Evolutionary conservation across 495 filamentous ascomycete species (phyloP).

Genomic region (Penicillium fimorum): DNA sequence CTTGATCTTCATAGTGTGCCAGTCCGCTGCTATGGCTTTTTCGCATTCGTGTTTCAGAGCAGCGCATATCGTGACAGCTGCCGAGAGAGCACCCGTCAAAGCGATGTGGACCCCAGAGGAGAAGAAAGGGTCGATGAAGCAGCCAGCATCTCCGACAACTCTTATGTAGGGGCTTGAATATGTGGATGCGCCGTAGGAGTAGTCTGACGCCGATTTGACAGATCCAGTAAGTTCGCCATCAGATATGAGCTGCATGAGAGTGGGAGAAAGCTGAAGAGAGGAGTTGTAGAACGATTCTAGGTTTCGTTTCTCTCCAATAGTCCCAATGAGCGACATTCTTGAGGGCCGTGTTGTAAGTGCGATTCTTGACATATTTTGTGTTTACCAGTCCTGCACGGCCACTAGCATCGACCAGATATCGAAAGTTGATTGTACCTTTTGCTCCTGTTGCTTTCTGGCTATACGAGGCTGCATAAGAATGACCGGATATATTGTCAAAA

Average conservation of each 20-base stretch:
- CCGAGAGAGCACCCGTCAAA: constrained; percentile 33
- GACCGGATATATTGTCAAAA: too few species aligned
- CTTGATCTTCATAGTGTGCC: too few species aligned
- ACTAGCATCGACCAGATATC: constrained; percentile 49
- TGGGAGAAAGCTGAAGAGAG: too few species aligned
- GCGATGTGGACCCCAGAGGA: constrained; percentile 43
- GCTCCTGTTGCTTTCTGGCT: too few species aligned
- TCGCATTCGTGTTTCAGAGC: too few species aligned
- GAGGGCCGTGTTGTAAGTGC: constrained; percentile 36
- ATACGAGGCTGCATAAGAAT: too few species aligned
- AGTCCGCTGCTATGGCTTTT: too few species aligned
- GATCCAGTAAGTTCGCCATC: constrained; percentile 35
- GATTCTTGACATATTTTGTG: constrained; percentile 49
- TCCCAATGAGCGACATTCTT: constrained; percentile 48
- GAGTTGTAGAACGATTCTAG: too few species aligned
- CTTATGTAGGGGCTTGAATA: constrained; percentile 37
- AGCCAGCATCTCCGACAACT: constrained; percentile 45
- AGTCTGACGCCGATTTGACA: constrained; percentile 43
- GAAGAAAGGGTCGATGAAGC: constrained; percentile 47
- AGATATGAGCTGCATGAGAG: constrained; percentile 42
- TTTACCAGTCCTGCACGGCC: constrained; percentile 38
- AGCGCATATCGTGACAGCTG: too few species aligned
- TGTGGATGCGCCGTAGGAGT: constrained; percentile 39
- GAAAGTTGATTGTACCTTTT: constrained; percentile 39
- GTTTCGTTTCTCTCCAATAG: too few species aligned